Evolutionary conservation across 2,329 filamentous ascomycete species (phyloP).

Genomic region (Pseudogymnoascus destructans): DNA sequence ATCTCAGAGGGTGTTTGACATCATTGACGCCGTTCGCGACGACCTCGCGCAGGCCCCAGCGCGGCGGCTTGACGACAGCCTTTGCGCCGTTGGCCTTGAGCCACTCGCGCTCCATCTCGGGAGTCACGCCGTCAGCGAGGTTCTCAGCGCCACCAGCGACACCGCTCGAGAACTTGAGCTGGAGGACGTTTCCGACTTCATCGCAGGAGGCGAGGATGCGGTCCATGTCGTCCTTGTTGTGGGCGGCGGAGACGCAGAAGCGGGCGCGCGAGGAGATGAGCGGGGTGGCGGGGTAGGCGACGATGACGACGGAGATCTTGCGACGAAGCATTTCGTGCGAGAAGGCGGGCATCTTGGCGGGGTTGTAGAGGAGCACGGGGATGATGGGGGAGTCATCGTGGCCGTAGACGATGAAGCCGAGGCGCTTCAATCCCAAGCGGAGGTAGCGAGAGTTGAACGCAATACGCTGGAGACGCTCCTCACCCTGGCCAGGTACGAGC

Average conservation of each 20-base stretch:
- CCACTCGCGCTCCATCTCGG: constrained; percentile 61
- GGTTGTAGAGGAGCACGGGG: constrained; percentile 87
- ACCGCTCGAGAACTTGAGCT: constrained; percentile 95
- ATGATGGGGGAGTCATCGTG: constrained; percentile 98
- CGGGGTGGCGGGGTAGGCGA: constrained; percentile 92
- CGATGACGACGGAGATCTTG: constrained; percentile 94
- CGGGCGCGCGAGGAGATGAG: constrained; percentile 88
- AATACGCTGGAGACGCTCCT: constrained; percentile 87
- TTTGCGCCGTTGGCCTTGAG: constrained; percentile 41
- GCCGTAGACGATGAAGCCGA: constrained; percentile 92
- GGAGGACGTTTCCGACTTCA: constrained; percentile 79
- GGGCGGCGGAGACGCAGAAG: constrained; percentile 89
- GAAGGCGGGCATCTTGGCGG: constrained; percentile 97
- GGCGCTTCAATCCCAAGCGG: constrained; percentile 89
- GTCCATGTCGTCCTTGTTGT: constrained; percentile 97
- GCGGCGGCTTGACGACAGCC: constrained; percentile 40
- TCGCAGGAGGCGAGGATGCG: constrained; percentile 79
- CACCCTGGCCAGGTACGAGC: constrained; percentile 76
- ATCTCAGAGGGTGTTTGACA: constrained; percentile 49
- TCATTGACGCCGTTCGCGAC: constrained; percentile 57
- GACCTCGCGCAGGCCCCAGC: constrained; percentile 61
- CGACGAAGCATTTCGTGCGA: constrained; percentile 97
- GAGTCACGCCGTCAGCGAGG: constrained; percentile 55
- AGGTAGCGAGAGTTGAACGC: constrained; percentile 98
- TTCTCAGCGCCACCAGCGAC: constrained; percentile 77